A percentile compares a stretch with the other conserved stretches of the same genome.
These are phyloP conservation scores for Neofusicoccum umdonicola DNA, from an alignment of 2,329 filamentous ascomycete genomes.

Conservation along the genomic window DNA sequence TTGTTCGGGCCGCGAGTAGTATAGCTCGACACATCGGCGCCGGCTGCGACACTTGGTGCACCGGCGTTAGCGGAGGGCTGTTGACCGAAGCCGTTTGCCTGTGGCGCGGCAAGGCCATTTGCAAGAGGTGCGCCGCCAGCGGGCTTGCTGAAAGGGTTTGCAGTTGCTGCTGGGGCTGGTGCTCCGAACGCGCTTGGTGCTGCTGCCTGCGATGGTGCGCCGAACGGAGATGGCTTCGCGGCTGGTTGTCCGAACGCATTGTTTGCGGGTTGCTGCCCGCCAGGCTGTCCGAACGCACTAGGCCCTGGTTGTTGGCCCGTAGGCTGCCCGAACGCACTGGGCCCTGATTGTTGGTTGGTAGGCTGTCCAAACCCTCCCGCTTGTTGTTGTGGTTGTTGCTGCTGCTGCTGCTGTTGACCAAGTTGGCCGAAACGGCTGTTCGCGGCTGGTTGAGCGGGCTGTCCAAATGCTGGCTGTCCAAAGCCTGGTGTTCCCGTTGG, in stretches of 20 bases:
- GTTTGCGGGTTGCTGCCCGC: no score
- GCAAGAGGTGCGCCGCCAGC: conserved; percentile 5
- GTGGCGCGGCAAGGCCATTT: conserved; percentile 16
- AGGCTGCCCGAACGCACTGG: conserved; percentile 26
- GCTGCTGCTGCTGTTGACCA: conserved; percentile 24
- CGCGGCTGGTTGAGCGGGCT: conserved; percentile 23
- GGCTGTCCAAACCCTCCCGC: conserved; percentile 10
- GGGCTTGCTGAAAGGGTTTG: conserved; percentile 26
- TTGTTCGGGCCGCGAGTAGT: conserved; percentile 44
- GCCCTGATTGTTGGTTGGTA: background rate
- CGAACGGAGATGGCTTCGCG: conserved; percentile 30
- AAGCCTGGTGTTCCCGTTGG: conserved; percentile 31
- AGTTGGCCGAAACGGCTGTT: conserved; percentile 19
- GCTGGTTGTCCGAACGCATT: conserved; percentile 20
- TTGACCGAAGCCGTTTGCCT: conserved; percentile 21
- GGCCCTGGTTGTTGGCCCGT: background rate
- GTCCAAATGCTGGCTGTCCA: conserved; percentile 18
- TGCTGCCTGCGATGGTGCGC: conserved; percentile 36
- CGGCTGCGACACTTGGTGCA: conserved; percentile 9
- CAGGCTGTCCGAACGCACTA: conserved; percentile 22
- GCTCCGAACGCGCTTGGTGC: conserved; percentile 20
- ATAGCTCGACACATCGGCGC: conserved; percentile 34
- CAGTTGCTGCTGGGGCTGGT: background rate
- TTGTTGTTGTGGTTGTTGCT: conserved; percentile 19
- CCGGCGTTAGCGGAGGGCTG: conserved; percentile 16